Conservation (phyloP, 495 filamentous ascomycete genomes). For the Neurospora sp. region DNA sequence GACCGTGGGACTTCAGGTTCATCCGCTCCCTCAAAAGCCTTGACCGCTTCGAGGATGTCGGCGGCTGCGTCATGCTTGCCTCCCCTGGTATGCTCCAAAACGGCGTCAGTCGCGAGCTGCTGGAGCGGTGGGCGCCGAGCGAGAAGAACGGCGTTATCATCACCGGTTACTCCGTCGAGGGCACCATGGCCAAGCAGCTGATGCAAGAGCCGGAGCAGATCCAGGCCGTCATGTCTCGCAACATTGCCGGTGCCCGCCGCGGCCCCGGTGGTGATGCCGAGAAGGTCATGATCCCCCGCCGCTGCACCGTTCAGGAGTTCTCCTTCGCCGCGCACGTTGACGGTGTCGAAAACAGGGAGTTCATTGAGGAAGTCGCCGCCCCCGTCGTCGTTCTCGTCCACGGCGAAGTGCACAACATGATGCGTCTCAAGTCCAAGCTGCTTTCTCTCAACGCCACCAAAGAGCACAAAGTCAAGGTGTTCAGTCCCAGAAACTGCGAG, state of each 20-base stretch:
- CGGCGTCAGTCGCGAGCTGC: conserved; percentile 79
- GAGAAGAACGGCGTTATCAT: conserved; percentile 93
- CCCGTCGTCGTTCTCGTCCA: conserved; percentile 95
- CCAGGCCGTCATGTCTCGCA: conserved; percentile 77
- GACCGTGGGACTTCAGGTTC: conserved; percentile 93
- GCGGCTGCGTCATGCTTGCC: conserved; percentile 92
- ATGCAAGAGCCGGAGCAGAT: conserved; percentile 90
- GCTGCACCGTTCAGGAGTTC: conserved; percentile 85
- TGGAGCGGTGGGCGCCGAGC: conserved; percentile 93
- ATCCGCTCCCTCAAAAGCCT: conserved; percentile 83
- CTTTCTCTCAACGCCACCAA: conserved; percentile 82
- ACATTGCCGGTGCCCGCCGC: conserved; percentile 41
- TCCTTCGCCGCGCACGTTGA: conserved; percentile 96
- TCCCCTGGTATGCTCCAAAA: conserved; percentile 97
- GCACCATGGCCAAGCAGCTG: conserved; percentile 93
- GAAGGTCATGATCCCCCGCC: conserved; percentile 82
- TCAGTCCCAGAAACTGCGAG: conserved; percentile 85
- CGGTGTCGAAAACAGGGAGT: conserved; percentile 86
- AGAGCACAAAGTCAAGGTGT: conserved; percentile 73
- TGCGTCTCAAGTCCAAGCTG: conserved; percentile 85
- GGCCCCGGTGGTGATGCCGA: conserved; percentile 51
- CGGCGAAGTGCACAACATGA: conserved; percentile 97
- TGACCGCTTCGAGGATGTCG: conserved; percentile 92
- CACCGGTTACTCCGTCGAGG: conserved; percentile 95
- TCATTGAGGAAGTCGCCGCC: conserved; percentile 85